phyloP scores from a whole-genome alignment of 768 basidiomycete genomes.

The Naematelia aurantialba region DNA sequence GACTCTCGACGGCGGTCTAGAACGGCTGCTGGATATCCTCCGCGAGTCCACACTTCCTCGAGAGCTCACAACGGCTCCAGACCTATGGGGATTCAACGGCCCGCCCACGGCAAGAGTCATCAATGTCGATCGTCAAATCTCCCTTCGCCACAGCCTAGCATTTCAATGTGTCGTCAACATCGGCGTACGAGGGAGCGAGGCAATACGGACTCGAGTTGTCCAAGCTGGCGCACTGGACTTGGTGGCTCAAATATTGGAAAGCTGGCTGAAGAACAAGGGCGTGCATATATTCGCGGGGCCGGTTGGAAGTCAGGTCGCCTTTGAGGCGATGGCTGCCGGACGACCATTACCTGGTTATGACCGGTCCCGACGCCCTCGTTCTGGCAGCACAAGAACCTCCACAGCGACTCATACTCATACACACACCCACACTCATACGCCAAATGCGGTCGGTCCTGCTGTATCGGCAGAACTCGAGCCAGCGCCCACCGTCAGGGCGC shows the following conservation, averaged over 20 bases:
- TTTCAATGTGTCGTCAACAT: constrained; percentile 98
- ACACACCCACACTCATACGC: neutral
- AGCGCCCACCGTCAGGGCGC: neutral
- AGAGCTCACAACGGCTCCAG: constrained; percentile 25
- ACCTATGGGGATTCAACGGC: constrained; percentile 48
- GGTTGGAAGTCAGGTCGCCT: constrained; percentile 58
- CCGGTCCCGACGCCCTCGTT: neutral
- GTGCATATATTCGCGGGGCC: constrained; percentile 79
- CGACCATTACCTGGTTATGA: constrained; percentile 16
- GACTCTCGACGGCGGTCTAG: constrained; percentile 95
- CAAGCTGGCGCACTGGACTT: constrained; percentile 91
- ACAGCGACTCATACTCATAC: neutral
- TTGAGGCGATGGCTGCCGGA: constrained; percentile 26
- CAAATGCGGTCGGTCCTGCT: neutral
- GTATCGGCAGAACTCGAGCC: neutral
- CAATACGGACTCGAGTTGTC: constrained; percentile 83
- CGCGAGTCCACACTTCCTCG: constrained; percentile 58
- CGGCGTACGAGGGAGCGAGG: constrained; percentile 90
- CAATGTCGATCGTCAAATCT: constrained; percentile 41
- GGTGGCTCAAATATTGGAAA: constrained; percentile 87
- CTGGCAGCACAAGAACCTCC: neutral
- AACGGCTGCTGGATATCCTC: constrained; percentile 86
- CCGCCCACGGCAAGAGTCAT: constrained; percentile 50
- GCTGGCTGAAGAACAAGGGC: constrained; percentile 83
- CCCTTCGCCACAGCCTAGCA: constrained; percentile 65